Base-by-base conservation (phyloP, 2,329 filamentous ascomycete genomes). In the Beauveria brongniartii region DNA sequence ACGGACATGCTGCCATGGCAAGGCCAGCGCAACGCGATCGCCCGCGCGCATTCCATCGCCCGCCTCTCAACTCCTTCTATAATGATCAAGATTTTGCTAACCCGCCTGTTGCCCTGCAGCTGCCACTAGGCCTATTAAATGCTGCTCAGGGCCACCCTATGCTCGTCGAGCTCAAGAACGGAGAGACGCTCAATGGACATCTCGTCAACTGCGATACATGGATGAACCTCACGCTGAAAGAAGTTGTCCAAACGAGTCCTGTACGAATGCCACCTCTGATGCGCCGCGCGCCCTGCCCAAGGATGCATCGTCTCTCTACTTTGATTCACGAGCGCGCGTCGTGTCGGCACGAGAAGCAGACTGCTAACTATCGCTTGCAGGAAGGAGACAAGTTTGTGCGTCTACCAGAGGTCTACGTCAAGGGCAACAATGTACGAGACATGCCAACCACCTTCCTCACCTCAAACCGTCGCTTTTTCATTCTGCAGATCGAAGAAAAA, bases 191-290 rank as follows among this genome's bases (percentile, higher is more conserved):
- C 63, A 99, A 97, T 77, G 94, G 94, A 65, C 92, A 97, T 72
- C 81, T 99, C 63, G 89, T 97, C 74, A 91, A 89, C 75, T 99
- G 93, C 85, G 94, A 99, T 75, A 99, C 93, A 54, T 99, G 94
- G 92, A 99, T 99, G 94, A 99, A 99, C 78, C 80, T 99, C 68
- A 97, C 93, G 2, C 78, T 99, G 67, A 96, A 94, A 75, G 94
- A 97, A 75, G 95, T 99, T 24, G 91, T 97, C 41, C 93, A 97
- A 77, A 97, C 94, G 20, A 96, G 89, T 72, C 87, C 93, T 26
- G 86, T 89, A 76, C 56, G 80, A 16, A 22, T 16, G 12, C 12
- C 41, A 59, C 47, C n/a, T 8, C n/a, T 5, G 16, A 16, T 9
- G 2, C 12, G 10, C 20, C 37, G 26, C 46, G n/a, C n/a, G 18